Evolutionary conservation across 768 basidiomycete genomes (phyloP).

Genomic region (Auriculariales sp.): DNA sequence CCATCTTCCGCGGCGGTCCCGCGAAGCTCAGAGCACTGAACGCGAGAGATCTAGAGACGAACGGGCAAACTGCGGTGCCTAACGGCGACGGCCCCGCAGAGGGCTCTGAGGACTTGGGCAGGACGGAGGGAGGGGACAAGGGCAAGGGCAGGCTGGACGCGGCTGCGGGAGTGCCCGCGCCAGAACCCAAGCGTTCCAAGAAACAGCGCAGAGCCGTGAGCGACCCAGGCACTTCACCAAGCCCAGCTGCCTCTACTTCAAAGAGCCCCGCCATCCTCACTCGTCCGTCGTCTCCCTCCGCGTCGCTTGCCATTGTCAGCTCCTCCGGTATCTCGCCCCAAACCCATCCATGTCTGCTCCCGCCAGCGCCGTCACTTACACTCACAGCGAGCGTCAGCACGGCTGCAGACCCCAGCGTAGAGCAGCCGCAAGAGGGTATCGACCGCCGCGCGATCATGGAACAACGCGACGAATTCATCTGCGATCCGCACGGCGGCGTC

Average conservation of each 20-base stretch:
- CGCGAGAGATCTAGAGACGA: too few relatives aligned
- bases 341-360: slow-evolving; percentile 20
- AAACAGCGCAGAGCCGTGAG: too few relatives aligned
- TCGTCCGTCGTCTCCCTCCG: slow-evolving; percentile 10
- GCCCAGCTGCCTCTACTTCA: background rate
- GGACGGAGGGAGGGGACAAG: too few relatives aligned
- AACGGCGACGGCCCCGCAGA: too few relatives aligned
- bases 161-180: too few relatives aligned
- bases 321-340: slow-evolving; percentile 22
- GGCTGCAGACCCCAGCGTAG: too few relatives aligned
- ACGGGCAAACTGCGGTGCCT: too few relatives aligned
- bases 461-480: background rate
- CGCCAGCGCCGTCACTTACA: background rate
- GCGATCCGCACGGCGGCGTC: slow-evolving; percentile 16
- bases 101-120: too few relatives aligned
- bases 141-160: background rate
- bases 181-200: too few relatives aligned
- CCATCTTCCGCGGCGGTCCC: background rate
- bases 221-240: too few relatives aligned
- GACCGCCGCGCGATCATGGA: background rate
- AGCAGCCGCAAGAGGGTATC: background rate
- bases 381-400: too few relatives aligned
- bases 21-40: too few relatives aligned
- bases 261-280: background rate
- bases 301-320: slow-evolving; percentile 23